Evolutionary conservation across 768 basidiomycete genomes (phyloP), one percentile per base, ranked within the genome.

Genomic region (Lactarius tabidus): DNA sequence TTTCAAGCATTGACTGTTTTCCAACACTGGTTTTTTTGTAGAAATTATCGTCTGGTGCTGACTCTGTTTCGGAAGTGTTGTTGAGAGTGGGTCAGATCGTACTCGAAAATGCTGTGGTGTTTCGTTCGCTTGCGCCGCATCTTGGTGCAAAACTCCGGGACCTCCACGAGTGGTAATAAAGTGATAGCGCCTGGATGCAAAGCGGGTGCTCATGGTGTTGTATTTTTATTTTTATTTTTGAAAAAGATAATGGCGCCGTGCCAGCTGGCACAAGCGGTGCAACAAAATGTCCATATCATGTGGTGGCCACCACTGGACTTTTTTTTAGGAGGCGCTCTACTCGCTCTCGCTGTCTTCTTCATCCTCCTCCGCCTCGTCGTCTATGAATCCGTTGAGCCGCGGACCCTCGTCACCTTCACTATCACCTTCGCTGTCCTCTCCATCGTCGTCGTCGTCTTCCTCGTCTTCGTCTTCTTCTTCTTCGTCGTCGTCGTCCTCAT

Each of bases 321-420:
- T 58, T 61, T 8, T 9, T n/a, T n/a, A n/a, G 36, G 43, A 15
- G 57, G 61, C 18, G 12, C 35, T 51, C 59, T 68, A 66, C 31
- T 68, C 69, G 57, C 62, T 66, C 68, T 65, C 69, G 29, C 62
- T 63, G 26, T 75, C 74, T 81, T 81, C 83, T 28, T 81, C 83
- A 17, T 69, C 72, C 64, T 80, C 79, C 65, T 88, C 85, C 62
- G 87, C 87, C 60, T 88, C 89, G 70, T 89, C 86, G 69, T 89
- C 86, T 43, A 77, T 74, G 67, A 77, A 75, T 14, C 76, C 73
- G 38, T 73, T 73, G 48, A 70, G 51, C 65, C 59, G 69, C 15
- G 64, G 65, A 3, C 61, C 61, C 39, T 52, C 64, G 56, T 65
- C 73, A 8, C 68, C 70, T 43, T 72, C 72, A 33, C 84, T 84